Conservation (phyloP, 2,329 filamentous ascomycete species). For the Zymoseptoria crescenta region DNA sequence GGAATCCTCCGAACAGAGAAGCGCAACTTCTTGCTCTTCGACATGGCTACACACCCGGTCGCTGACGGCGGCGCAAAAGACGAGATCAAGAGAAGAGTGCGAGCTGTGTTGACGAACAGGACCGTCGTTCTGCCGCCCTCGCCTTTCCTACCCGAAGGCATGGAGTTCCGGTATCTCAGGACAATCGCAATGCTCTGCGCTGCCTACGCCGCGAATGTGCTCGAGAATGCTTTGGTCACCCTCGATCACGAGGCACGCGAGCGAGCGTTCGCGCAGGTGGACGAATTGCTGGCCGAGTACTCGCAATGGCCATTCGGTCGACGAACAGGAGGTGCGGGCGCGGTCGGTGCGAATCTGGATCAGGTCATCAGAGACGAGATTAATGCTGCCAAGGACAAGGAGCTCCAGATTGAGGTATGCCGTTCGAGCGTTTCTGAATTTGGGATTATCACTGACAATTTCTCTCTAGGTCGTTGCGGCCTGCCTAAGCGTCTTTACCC, state of each 20-base stretch:
- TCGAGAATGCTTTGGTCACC: slow-evolving; percentile 93
- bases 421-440: slow-evolving; percentile 2
- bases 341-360: slow-evolving; percentile 86
- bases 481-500: slow-evolving; percentile 93
- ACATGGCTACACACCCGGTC: slow-evolving; percentile 98
- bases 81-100: slow-evolving; percentile 86
- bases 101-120: slow-evolving; percentile 84
- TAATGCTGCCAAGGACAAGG: slow-evolving; percentile 79
- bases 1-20: slow-evolving; percentile 97
- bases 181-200: slow-evolving; percentile 96
- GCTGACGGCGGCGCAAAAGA: slow-evolving; percentile 96
- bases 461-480: slow-evolving; percentile 66
- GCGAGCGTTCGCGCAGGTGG: slow-evolving; percentile 91
- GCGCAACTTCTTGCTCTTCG: slow-evolving; percentile 97
- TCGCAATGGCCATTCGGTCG: slow-evolving; percentile 95
- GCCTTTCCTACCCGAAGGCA: slow-evolving; percentile 85
- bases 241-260: slow-evolving; percentile 91
- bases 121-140: slow-evolving; percentile 82
- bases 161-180: slow-evolving; percentile 87
- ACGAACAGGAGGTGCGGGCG: slow-evolving; percentile 65
- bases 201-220: slow-evolving; percentile 92
- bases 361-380: slow-evolving; percentile 83
- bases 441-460: slow-evolving; percentile 19
- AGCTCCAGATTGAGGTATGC: slow-evolving; percentile 86
- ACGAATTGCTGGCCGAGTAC: slow-evolving; percentile 91